Evolutionary conservation across 371 early-diverging fungal genomes (phyloP).

Genomic region (Syncephalastrum monosporum): DNA sequence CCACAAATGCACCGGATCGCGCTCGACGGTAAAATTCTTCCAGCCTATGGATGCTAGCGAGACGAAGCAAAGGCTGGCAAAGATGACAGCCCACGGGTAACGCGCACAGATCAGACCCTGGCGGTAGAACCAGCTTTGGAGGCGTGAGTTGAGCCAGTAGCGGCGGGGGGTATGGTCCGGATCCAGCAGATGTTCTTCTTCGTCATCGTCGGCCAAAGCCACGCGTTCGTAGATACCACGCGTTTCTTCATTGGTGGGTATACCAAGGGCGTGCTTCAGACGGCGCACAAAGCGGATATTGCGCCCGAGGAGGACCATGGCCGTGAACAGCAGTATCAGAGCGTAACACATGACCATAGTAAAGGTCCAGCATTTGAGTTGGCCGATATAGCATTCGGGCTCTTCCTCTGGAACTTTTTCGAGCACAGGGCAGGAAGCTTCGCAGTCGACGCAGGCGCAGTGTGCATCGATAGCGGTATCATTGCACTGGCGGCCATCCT

Average conservation of each 20-base stretch:
- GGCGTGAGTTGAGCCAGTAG: slow-evolving; percentile 57
- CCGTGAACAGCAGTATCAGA: slow-evolving; percentile 31
- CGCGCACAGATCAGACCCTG: slow-evolving; percentile 66
- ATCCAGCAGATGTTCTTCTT: slow-evolving; percentile 45
- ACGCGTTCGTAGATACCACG: slow-evolving; percentile 54
- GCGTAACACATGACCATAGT: slow-evolving; percentile 53
- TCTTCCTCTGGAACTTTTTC: slow-evolving; percentile 50
- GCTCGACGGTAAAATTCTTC: slow-evolving; percentile 57
- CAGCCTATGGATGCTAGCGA: slow-evolving; percentile 58
- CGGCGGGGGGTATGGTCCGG: slow-evolving; percentile 60
- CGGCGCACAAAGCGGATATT: slow-evolving; percentile 14
- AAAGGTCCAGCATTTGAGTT: slow-evolving; percentile 60
- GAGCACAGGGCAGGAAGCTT: slow-evolving; percentile 56
- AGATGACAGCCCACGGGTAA: slow-evolving; percentile 59
- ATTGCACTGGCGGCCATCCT: slow-evolving; percentile 54
- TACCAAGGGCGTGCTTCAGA: slow-evolving; percentile 16
- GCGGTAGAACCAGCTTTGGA: slow-evolving; percentile 69
- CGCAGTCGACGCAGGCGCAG: slow-evolving; percentile 77
- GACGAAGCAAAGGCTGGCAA: slow-evolving; percentile 44
- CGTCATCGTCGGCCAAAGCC: slow-evolving; percentile 43
- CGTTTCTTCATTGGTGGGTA: background rate
- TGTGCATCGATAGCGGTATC: slow-evolving; percentile 56
- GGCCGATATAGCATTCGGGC: slow-evolving; percentile 53
- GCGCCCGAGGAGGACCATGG: slow-evolving; percentile 25
- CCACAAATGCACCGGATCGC: slow-evolving; percentile 72